phyloP scores from a whole-genome alignment of 768 basidiomycete genomes.

The Lentinula aciculospora region DNA sequence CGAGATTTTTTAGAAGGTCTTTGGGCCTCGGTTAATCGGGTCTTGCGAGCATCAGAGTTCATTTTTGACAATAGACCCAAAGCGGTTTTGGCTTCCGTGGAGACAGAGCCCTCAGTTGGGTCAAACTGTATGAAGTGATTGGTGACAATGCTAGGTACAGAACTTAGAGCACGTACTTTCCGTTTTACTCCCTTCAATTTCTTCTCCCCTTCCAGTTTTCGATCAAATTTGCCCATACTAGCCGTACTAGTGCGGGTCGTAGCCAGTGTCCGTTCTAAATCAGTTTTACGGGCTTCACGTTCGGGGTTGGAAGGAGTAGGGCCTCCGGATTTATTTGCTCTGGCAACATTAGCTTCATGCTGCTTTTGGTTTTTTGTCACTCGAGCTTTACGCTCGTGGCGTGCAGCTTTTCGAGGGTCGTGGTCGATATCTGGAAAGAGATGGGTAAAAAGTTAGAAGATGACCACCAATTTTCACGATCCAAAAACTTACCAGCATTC shows the following conservation, averaged over 20 bases:
- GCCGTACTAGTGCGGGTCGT: slow-evolving; percentile 82
- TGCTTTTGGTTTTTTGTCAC: slow-evolving; percentile 84
- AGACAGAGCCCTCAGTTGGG: slow-evolving; percentile 61
- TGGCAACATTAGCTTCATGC: slow-evolving; percentile 63
- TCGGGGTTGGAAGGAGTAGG: slow-evolving; percentile 12
- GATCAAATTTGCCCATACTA: slow-evolving; percentile 94
- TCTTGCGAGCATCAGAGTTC: slow-evolving; percentile 67
- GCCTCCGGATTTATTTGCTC: slow-evolving; percentile 26
- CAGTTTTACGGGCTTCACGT: slow-evolving; percentile 53
- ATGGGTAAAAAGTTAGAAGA: background rate
- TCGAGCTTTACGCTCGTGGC: slow-evolving; percentile 74
- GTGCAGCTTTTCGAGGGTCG: slow-evolving; percentile 74
- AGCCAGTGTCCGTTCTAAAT: slow-evolving; percentile 74
- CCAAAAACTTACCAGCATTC: slow-evolving; percentile 63
- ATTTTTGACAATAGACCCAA: slow-evolving; percentile 74
- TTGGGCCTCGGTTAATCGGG: slow-evolving; percentile 24
- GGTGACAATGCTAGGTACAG: background rate
- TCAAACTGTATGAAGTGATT: slow-evolving; percentile 58
- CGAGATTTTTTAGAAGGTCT: background rate
- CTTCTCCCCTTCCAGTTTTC: slow-evolving; percentile 85
- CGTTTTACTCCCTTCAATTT: slow-evolving; percentile 85
- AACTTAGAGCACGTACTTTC: slow-evolving; percentile 50
- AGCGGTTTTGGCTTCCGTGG: slow-evolving; percentile 66
- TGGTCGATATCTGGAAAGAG: slow-evolving; percentile 57
- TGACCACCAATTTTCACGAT: background rate